A percentile compares a stretch with the other conserved stretches of the same genome.
Conservation (phyloP, 2,329 filamentous ascomycete genomes). For the Sclerotinia minor region DNA sequence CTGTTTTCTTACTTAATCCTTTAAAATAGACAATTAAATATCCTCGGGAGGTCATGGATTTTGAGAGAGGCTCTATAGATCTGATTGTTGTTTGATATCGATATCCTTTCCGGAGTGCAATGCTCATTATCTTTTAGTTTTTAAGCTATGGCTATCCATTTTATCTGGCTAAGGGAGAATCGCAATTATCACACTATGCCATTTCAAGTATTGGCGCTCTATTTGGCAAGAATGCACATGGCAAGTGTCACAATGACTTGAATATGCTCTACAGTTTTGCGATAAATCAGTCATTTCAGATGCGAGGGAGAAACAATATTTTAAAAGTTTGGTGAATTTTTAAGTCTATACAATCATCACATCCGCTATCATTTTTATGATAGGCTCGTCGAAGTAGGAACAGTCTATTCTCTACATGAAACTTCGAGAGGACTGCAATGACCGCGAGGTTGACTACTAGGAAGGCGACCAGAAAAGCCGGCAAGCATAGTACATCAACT, state of each 20-base stretch:
- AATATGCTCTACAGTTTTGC: neutral
- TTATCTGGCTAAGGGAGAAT: neutral
- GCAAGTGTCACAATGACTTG: neutral
- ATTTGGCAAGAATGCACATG: neutral
- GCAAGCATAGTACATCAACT: neutral
- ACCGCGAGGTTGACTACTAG: neutral
- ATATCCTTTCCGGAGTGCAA: neutral
- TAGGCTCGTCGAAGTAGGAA: neutral
- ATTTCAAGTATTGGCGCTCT: neutral
- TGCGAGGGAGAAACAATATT: neutral
- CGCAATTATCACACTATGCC: neutral
- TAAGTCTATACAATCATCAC: no score
- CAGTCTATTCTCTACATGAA: neutral
- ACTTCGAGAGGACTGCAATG: neutral
- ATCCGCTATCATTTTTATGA: neutral
- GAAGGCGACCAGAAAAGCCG: neutral
- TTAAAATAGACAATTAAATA: neutral
- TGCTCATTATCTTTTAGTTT: neutral
- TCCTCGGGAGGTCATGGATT: neutral
- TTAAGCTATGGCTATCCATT: neutral
- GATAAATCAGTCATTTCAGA: neutral
- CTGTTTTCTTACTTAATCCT: no score
- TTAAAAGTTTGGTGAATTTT: neutral
- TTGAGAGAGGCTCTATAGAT: neutral
- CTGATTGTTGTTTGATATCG: neutral